Evolutionary conservation across 78 protist species (phyloP).

Genomic region (Dictyostelium discoideum): DNA sequence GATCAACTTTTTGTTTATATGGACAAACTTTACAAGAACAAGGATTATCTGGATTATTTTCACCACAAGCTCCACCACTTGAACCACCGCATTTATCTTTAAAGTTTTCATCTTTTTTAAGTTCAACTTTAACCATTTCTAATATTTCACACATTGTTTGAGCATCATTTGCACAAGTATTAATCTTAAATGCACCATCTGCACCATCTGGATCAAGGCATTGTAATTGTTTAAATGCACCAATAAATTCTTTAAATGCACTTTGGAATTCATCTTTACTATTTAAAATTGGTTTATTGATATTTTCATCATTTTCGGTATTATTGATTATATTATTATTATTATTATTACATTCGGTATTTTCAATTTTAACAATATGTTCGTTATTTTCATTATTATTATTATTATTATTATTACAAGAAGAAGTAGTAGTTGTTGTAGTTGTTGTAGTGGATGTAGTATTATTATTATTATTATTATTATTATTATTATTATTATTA

Average conservation of each 20-base stretch:
- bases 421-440: background rate
- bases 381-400: constrained; percentile 15
- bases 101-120: constrained; percentile 49
- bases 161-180: constrained; percentile 71
- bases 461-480: background rate
- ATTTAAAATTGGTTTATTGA: background rate
- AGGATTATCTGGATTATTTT: background rate
- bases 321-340: background rate
- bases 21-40: constrained; percentile 37
- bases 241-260: constrained; percentile 63
- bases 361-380: constrained; percentile 12
- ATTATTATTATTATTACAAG: background rate
- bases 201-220: constrained; percentile 79
- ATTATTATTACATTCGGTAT: background rate
- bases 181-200: constrained; percentile 65
- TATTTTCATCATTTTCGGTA: background rate
- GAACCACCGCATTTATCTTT: constrained; percentile 14
- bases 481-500: background rate
- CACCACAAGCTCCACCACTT: background rate
- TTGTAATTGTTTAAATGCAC: constrained; percentile 68
- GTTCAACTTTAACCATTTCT: constrained; percentile 56
- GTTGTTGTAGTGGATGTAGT: background rate
- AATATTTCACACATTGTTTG: constrained; percentile 78
- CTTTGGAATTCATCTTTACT: constrained; percentile 71
- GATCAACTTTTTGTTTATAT: constrained; percentile 50